Evolutionary conservation across 176 grass and related monocot species (phyloP), one percentile per base, ranked within the genome.

Genomic region (Oryza meyeriana): DNA sequence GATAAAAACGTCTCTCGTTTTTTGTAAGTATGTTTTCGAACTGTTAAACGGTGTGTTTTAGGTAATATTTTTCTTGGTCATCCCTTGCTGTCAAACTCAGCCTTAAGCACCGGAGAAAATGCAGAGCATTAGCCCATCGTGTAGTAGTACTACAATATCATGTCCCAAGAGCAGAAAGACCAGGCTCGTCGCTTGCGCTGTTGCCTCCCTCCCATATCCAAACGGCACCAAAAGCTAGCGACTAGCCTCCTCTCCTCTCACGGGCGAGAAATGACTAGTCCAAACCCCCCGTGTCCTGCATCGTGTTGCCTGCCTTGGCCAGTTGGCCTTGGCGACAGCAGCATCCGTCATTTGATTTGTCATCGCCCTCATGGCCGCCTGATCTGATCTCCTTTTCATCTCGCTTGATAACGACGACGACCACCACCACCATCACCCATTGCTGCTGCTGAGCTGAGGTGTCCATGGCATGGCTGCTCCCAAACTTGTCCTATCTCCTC

Each of bases 181-280:
- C 5, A 52, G 17, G 22, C 7, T 58, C 52, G 52, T 58, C 52
- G 52, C 52, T 58, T 24, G 47, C 61, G 10, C 24, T 62, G 24
- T 30, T 3, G 32, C 4, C 2, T 4, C 32, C 28, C 10, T 2
- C 59, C 13, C n/a, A n/a, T 41, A 12, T 26, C 59, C 17, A 44
- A 38, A 30, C 11, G 0, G 10, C 12, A 33, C 4, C 3, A 2
- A 33, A 33, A 33, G 45, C 45, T 48, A 61, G 24, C 12, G 13
- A 64, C 25, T 68, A 45, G 18, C 81, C 25, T 29, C 4, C 31
- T 5, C 57, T 14, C 45, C 1, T 18, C 71, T 89, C 87, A 85
- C 65, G 83, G 74, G 83, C 52, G 40, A 36, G 65, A 77, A 72
- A 36, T 27, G 75, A 85, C 75, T 38, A 33, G 52, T 33, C 83